Conservation (phyloP, 148 eudicot genomes). For the Agrostemma githago region DNA sequence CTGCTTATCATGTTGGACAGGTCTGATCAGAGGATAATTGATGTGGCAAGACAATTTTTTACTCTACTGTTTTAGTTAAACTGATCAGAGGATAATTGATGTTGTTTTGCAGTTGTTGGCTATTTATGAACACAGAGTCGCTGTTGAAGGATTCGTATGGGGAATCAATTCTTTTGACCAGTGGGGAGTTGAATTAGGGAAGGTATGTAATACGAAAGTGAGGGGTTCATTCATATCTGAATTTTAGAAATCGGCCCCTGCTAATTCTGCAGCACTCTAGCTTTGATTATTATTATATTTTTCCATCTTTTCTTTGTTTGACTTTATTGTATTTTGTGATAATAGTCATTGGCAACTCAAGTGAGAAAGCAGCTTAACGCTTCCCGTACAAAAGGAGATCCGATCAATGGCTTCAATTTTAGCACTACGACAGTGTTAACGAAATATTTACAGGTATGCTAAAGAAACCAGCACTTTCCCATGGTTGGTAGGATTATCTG, state of each 20-base stretch:
- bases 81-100: background rate
- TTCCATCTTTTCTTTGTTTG: background rate
- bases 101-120: conserved; percentile 67
- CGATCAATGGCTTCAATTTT: conserved; percentile 76
- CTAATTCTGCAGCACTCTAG: background rate
- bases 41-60: conserved; percentile 1
- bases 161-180: conserved; percentile 97
- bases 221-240: background rate
- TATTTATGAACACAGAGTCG: conserved; percentile 91
- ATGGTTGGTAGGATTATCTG: background rate
- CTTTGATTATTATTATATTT: background rate
- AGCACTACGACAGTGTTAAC: conserved; percentile 67
- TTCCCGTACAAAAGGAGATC: conserved; percentile 72
- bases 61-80: background rate
- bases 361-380: conserved; percentile 93
- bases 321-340: conserved; percentile 6
- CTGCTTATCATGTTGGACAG: conserved; percentile 92
- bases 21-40: conserved; percentile 32
- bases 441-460: conserved; percentile 66
- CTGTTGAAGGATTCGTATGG: conserved; percentile 96
- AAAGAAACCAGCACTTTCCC: background rate
- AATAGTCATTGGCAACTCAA: conserved; percentile 84
- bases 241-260: background rate
- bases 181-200: conserved; percentile 99
- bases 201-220: conserved; percentile 42